Percentiles rank a stretch among this genome's conserved stretches.
These are phyloP conservation scores for Solanum clarkiae DNA, from an alignment of 257 asterid genomes.

Conservation along the genomic window DNA sequence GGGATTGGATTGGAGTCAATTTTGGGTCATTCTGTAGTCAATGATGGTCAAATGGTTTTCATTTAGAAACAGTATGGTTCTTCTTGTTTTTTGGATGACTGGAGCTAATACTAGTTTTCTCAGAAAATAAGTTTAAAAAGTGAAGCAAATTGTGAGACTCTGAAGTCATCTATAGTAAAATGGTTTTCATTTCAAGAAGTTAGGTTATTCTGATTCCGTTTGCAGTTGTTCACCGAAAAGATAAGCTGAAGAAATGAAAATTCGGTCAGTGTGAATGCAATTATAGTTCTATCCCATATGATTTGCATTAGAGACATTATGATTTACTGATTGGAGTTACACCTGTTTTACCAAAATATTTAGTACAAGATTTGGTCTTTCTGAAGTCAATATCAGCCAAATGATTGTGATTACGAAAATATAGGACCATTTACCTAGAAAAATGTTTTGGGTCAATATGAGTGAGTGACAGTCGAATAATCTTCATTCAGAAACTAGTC, in stretches of 20 bases:
- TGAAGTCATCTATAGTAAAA: background rate
- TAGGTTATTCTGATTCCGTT: background rate
- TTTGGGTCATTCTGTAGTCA: background rate
- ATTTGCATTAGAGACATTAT: background rate
- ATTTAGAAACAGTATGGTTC: background rate
- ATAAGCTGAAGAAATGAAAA: background rate
- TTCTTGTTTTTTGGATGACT: background rate
- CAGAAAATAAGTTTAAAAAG: background rate
- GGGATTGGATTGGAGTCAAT: background rate
- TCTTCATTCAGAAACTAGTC: background rate
- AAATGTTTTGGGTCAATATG: background rate
- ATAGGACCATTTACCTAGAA: background rate
- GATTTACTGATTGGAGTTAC: background rate
- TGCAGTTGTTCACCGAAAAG: background rate
- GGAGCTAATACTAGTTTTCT: background rate
- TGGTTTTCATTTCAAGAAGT: background rate
- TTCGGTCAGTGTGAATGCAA: background rate
- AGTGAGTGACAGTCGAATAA: background rate
- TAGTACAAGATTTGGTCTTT: background rate
- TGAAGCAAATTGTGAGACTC: background rate
- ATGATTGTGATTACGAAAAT: background rate
- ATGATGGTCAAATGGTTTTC: background rate
- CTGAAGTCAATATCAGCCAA: constrained; percentile 29
- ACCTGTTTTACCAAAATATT: background rate
- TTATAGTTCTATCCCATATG: background rate